phyloP scores from a whole-genome alignment of 208 protist genomes.

The Herpetomonas samuelpessoai region DNA sequence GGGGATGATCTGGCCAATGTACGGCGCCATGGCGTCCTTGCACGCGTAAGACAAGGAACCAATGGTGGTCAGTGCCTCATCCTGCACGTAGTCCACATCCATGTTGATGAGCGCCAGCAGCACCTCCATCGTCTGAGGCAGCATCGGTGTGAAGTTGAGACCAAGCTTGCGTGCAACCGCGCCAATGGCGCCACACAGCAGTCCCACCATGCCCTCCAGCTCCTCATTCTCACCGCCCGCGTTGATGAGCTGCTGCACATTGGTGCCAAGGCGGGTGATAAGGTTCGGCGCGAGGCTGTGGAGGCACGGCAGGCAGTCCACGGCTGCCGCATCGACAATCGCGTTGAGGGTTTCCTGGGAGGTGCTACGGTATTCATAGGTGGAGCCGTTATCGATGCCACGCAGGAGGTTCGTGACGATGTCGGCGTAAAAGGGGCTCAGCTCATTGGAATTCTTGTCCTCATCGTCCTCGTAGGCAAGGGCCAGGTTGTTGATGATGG shows the following conservation, averaged over 20 bases:
- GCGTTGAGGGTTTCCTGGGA: conserved; percentile 95
- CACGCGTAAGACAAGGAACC: conserved; percentile 88
- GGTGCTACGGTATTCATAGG: conserved; percentile 70
- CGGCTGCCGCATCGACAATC: conserved; percentile 82
- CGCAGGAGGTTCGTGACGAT: conserved; percentile 57
- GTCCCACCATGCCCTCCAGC: conserved; percentile 65
- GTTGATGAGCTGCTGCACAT: conserved; percentile 25
- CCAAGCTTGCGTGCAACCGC: conserved; percentile 74
- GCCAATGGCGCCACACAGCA: conserved; percentile 87
- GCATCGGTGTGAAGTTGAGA: conserved; percentile 32
- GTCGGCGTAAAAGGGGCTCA: conserved; percentile 87
- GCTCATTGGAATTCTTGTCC: conserved; percentile 69
- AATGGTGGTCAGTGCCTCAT: conserved; percentile 94
- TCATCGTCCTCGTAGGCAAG: conserved; percentile 83
- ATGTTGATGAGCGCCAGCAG: conserved; percentile 55
- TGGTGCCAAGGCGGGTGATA: conserved; percentile 50
- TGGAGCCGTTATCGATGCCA: conserved; percentile 70
- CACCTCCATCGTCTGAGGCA: conserved; percentile 53
- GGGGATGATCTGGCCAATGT: conserved; percentile 73
- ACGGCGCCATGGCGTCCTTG: conserved; percentile 71
- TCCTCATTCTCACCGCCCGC: conserved; percentile 27
- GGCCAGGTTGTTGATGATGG: conserved; percentile 94
- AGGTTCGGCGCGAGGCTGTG: conserved; percentile 71
- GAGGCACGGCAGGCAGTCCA: conserved; percentile 65
- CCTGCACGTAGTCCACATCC: conserved; percentile 76